phyloP scores from a whole-genome alignment of 2,329 filamentous ascomycete species.

The Ascosphaera apis region DNA sequence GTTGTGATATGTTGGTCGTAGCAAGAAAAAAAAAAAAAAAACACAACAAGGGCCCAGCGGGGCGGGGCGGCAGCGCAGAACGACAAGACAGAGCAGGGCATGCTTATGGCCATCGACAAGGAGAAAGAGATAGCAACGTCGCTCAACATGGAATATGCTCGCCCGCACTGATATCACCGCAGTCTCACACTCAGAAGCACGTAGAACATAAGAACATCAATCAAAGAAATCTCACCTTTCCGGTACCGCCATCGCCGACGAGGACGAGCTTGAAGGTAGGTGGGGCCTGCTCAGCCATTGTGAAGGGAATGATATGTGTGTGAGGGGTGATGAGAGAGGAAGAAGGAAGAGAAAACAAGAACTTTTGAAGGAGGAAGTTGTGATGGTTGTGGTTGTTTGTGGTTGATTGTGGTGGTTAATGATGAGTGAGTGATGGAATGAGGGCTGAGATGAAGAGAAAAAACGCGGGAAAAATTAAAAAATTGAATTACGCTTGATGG shows the following conservation, averaged over 20 bases:
- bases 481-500: no score
- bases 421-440: no score
- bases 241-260: conserved; percentile 96
- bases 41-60: no score
- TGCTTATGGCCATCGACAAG: conserved; percentile 6
- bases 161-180: conserved; percentile 3
- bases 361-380: conserved; percentile 7
- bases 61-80: no score
- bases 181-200: conserved; percentile 2
- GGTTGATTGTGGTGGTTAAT: no score
- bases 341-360: conserved; percentile 4
- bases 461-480: no score
- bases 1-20: conserved; percentile 1
- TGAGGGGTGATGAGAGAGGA: conserved; percentile 8
- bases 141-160: conserved; percentile 1
- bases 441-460: no score
- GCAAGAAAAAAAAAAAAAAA: no score
- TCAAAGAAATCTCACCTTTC: conserved; percentile 57
- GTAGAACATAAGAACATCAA: not conserved
- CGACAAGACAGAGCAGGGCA: no score
- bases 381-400: no score
- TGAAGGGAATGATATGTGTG: conserved; percentile 9
- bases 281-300: conserved; percentile 39
- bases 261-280: conserved; percentile 99
- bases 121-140: conserved; percentile 4